Percentiles rank a stretch among this genome's conserved stretches.
Conservation (phyloP, 1,284 basidiomycete genomes). For the Marasmius sp. region DNA sequence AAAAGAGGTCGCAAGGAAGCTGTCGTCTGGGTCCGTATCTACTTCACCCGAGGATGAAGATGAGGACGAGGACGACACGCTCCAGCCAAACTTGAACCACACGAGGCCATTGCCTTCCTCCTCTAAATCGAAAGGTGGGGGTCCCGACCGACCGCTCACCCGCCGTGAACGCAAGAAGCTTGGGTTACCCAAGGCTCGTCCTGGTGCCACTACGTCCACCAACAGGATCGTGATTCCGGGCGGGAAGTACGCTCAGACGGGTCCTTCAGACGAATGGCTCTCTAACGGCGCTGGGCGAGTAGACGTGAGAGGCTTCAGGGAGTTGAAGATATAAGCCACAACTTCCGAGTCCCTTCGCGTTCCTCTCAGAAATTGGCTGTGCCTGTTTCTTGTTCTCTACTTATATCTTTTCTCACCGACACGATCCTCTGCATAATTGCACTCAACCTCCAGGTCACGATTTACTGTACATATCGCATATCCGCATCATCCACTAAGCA, state of each 20-base stretch:
- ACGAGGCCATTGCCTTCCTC: not conserved
- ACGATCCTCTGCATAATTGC: too few species aligned
- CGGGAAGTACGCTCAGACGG: conserved; percentile 28
- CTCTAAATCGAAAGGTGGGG: not conserved
- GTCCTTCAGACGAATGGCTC: conserved; percentile 59
- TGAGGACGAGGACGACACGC: conserved; percentile 7
- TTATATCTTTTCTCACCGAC: too few species aligned
- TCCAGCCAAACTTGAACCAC: conserved; percentile 11
- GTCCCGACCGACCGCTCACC: conserved; percentile 44
- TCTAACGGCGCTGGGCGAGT: conserved; percentile 72
- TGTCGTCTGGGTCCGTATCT: not conserved
- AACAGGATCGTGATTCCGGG: conserved; percentile 38
- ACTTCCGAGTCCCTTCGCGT: too few species aligned
- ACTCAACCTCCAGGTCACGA: too few species aligned
- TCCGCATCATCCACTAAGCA: too few species aligned
- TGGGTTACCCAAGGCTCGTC: conserved; percentile 56
- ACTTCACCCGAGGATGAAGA: conserved; percentile 1
- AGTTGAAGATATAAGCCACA: conserved; percentile 64
- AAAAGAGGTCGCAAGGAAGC: not conserved
- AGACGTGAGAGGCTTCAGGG: conserved; percentile 78
- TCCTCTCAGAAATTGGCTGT: too few species aligned
- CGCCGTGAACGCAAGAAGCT: conserved; percentile 65
- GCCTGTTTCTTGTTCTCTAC: too few species aligned
- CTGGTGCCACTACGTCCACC: conserved; percentile 20
- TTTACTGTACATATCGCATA: too few species aligned